Conservation (phyloP, 805 yeast genomes). For the Blastobotrys peoriensis region DNA sequence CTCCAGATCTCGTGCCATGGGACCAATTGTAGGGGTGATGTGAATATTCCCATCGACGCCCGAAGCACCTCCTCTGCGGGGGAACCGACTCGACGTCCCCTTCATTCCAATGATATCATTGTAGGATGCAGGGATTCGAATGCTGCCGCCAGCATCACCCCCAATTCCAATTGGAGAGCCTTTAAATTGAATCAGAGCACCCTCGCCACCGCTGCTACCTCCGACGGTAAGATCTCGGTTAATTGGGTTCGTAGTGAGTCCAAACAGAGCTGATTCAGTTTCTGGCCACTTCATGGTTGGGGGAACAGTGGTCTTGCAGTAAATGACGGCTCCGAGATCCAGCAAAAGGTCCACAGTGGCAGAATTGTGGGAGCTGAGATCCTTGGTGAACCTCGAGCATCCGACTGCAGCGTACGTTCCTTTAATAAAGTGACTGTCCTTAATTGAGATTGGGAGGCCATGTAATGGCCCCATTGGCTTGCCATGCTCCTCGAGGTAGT, state of each 20-base stretch:
- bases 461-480: constrained; percentile 54
- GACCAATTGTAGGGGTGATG: constrained; percentile 44
- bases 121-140: constrained; percentile 44
- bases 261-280: constrained; percentile 39
- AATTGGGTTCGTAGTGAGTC: constrained; percentile 42
- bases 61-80: constrained; percentile 31
- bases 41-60: constrained; percentile 24
- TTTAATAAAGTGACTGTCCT: constrained; percentile 12
- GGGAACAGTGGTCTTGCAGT: constrained; percentile 50
- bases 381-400: not conserved
- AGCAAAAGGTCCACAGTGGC: constrained; percentile 10
- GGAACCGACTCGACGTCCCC: constrained; percentile 39
- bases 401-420: constrained; percentile 2
- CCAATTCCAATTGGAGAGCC: constrained; percentile 51
- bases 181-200: constrained; percentile 39
- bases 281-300: constrained; percentile 48
- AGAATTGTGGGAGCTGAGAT: constrained; percentile 12
- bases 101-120: constrained; percentile 44
- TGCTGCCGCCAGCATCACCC: constrained; percentile 50
- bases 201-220: constrained; percentile 56
- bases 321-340: constrained; percentile 46
- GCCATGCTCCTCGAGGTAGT: constrained; percentile 40
- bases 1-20: constrained; percentile 37
- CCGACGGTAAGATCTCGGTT: constrained; percentile 44
- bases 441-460: constrained; percentile 54